phyloP scores from a whole-genome alignment of 148 eudicot species.

The Agrostemma githago region DNA sequence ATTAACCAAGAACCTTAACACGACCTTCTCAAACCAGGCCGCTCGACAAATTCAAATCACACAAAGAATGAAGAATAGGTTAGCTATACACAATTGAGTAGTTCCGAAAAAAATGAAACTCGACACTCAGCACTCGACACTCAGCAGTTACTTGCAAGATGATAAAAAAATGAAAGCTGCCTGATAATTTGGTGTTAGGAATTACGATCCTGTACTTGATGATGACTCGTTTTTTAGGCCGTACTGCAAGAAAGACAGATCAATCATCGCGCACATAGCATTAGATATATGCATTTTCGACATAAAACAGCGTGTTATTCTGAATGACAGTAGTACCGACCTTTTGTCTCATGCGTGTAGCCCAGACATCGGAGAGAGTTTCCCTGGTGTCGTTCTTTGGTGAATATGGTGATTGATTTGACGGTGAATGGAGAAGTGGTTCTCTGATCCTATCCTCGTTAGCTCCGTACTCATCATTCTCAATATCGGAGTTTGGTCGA shows the following conservation, averaged over 20 bases:
- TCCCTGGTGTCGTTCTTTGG: conserved; percentile 36
- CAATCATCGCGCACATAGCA: background rate
- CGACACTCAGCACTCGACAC: background rate
- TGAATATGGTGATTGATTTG: conserved; percentile 44
- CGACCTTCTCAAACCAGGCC: background rate
- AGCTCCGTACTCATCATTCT: conserved; percentile 36
- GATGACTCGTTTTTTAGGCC: conserved; percentile 18
- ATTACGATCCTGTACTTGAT: conserved; percentile 18
- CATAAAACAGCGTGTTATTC: background rate
- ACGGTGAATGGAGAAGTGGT: conserved; percentile 49
- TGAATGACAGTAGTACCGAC: conserved; percentile 24
- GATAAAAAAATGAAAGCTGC: background rate
- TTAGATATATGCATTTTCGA: background rate
- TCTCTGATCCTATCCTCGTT: conserved; percentile 42
- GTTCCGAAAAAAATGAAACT: conserved; percentile 7
- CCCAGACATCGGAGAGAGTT: conserved; percentile 52
- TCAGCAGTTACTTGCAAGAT: background rate
- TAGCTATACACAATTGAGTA: conserved; percentile 17
- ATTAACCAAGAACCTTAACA: background rate
- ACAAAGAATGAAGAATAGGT: conserved; percentile 26
- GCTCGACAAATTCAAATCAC: background rate
- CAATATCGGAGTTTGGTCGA: conserved; percentile 41
- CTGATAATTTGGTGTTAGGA: background rate
- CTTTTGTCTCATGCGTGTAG: conserved; percentile 68
- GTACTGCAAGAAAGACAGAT: conserved; percentile 20